These are phyloP conservation scores for Boletus tylopilopsis DNA, from an alignment of 768 basidiomycete genomes.

Conservation along the genomic window DNA sequence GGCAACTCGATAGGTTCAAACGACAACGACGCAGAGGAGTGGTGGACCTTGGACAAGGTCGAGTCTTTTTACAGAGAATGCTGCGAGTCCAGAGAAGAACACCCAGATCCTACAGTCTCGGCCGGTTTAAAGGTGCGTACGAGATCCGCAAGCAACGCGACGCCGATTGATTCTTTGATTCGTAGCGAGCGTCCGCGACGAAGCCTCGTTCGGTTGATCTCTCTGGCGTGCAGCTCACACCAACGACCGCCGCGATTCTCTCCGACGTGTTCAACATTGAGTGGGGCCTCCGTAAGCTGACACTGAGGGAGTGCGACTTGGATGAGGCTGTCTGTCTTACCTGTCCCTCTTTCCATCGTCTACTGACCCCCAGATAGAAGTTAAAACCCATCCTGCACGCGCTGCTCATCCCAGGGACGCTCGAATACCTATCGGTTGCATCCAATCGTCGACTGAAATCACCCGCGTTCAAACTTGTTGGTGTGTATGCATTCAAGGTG, in stretches of 20 bases:
- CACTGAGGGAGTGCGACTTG: conserved; percentile 82
- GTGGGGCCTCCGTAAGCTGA: conserved; percentile 86
- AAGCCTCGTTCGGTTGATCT: conserved; percentile 73
- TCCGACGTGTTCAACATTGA: conserved; percentile 91
- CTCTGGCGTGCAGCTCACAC: conserved; percentile 73
- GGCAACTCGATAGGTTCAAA: conserved; percentile 40
- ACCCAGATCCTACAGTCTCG: conserved; percentile 61
- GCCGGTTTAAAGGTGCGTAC: conserved; percentile 61
- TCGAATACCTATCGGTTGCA: conserved; percentile 82
- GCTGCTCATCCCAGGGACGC: conserved; percentile 74
- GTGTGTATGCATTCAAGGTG: conserved; percentile 77
- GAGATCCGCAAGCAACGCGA: background rate
- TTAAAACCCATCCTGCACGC: conserved; percentile 90
- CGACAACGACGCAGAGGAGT: conserved; percentile 48
- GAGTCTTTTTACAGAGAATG: conserved; percentile 86
- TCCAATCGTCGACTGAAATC: conserved; percentile 81
- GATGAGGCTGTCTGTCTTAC: conserved; percentile 62
- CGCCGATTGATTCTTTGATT: background rate
- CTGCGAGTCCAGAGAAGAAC: conserved; percentile 72
- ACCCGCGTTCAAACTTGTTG: conserved; percentile 73
- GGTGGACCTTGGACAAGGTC: conserved; percentile 85
- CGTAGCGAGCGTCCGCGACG: conserved; percentile 48
- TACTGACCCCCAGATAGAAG: conserved; percentile 40
- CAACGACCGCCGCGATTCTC: conserved; percentile 69
- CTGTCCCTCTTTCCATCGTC: background rate